These are phyloP conservation scores for Simplicillium aogashimaense DNA, from an alignment of 2,329 filamentous ascomycete genomes.

Conservation along the genomic window DNA sequence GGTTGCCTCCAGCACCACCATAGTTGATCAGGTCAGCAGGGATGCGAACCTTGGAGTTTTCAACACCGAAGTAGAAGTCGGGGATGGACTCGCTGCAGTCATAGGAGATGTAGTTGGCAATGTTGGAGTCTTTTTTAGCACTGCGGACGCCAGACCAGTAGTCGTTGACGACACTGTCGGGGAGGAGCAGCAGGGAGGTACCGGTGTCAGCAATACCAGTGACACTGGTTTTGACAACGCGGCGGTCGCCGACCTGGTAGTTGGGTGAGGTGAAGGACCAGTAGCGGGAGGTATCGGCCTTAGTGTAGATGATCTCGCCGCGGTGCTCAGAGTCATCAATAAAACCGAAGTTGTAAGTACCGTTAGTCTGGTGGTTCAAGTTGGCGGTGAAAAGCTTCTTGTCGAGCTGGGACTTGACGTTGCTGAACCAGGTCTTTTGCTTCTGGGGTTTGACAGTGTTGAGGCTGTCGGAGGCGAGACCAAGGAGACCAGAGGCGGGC, in stretches of 20 bases:
- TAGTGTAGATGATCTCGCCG: constrained; percentile 46
- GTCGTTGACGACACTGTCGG: constrained; percentile 35
- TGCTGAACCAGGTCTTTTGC: constrained; percentile 34
- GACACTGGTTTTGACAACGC: constrained; percentile 22
- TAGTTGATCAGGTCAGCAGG: constrained; percentile 44
- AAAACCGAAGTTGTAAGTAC: constrained; percentile 59
- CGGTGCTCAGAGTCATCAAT: constrained; percentile 52
- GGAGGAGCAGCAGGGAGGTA: constrained; percentile 53
- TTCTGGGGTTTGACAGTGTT: constrained; percentile 29
- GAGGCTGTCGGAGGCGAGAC: constrained; percentile 30
- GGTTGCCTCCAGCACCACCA: constrained; percentile 34
- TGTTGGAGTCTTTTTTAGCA: constrained; percentile 25
- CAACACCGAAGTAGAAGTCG: constrained; percentile 41
- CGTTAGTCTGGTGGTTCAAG: constrained; percentile 45
- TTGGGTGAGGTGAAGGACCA: constrained; percentile 30
- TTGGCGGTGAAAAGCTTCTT: constrained; percentile 55
- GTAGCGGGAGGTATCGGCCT: constrained; percentile 48
- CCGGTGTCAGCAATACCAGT: constrained; percentile 47
- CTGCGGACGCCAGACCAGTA: constrained; percentile 38
- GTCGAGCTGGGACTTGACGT: constrained; percentile 11
- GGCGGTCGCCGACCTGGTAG: constrained; percentile 13
- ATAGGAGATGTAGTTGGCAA: constrained; percentile 30
- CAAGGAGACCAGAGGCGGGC: constrained; percentile 29
- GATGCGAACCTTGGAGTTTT: constrained; percentile 44
- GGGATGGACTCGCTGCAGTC: constrained; percentile 30